Conservation (phyloP, 164 flowering plant species). For the Stephania japonica region DNA sequence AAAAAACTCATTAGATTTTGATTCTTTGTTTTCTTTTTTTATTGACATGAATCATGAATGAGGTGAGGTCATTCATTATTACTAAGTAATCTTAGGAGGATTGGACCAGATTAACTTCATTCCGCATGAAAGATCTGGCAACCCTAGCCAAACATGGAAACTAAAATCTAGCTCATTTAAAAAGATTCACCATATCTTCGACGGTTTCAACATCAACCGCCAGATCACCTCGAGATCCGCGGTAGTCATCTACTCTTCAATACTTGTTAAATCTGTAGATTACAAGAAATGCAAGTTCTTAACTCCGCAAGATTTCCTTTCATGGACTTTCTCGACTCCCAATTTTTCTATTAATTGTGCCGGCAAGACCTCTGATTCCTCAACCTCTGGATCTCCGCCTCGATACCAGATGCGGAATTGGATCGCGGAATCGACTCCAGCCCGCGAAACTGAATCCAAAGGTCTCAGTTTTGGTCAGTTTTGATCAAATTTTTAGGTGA, state of each 20-base stretch:
- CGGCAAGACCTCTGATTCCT: neutral
- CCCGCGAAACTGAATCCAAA: neutral
- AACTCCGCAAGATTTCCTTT: neutral
- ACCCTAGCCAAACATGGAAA: too few species aligned
- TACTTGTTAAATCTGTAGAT: too few species aligned
- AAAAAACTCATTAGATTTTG: too few species aligned
- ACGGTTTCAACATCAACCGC: neutral
- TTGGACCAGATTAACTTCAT: too few species aligned
- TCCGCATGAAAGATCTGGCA: too few species aligned
- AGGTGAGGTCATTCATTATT: too few species aligned
- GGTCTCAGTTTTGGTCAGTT: neutral
- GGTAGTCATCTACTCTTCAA: too few species aligned
- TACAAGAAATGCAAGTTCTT: neutral
- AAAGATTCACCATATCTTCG: too few species aligned
- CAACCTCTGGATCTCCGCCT: neutral
- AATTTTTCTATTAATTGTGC: neutral
- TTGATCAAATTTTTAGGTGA: slow-evolving; percentile 2
- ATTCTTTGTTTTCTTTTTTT: too few species aligned
- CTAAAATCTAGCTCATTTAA: too few species aligned
- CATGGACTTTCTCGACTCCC: neutral
- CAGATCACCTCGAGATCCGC: neutral
- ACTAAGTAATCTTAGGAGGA: too few species aligned
- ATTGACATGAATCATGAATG: too few species aligned
- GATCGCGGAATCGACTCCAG: neutral
- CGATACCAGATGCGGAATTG: slow-evolving; percentile 4